Conservation (phyloP, 2,329 filamentous ascomycete genomes). For the Coniochaeta sp. region DNA sequence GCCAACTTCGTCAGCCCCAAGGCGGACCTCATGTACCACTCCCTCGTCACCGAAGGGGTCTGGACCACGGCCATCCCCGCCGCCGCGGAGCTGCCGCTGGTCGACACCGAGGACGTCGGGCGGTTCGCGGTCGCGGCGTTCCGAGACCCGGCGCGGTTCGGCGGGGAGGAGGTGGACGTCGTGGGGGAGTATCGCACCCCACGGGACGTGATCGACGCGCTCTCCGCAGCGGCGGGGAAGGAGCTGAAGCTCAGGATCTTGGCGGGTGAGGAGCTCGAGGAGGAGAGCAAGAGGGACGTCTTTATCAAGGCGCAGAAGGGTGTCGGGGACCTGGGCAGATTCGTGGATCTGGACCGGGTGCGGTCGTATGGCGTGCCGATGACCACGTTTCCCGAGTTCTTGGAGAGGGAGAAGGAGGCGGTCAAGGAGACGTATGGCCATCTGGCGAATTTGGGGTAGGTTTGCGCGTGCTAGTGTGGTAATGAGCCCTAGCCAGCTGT, state of each 20-base stretch:
- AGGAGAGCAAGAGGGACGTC: not conserved
- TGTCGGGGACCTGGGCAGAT: not conserved
- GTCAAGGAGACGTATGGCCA: not conserved
- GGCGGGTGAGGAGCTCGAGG: slow-evolving; percentile 5
- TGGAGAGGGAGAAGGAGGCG: slow-evolving; percentile 18
- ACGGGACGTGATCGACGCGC: not conserved
- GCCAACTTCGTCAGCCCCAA: slow-evolving; percentile 37
- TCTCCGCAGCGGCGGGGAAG: not conserved
- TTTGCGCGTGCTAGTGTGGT: not conserved
- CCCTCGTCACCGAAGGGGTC: slow-evolving; percentile 27
- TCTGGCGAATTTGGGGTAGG: not conserved
- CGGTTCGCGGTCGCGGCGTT: slow-evolving; percentile 35
- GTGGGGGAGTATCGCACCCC: slow-evolving; percentile 3
- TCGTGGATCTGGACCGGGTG: not conserved
- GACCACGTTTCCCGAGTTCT: slow-evolving; percentile 19
- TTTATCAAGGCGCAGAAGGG: not conserved
- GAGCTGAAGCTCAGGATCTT: slow-evolving; percentile 3
- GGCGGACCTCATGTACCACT: slow-evolving; percentile 26
- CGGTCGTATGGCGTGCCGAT: not conserved
- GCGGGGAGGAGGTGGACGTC: slow-evolving; percentile 5
- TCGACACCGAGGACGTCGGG: slow-evolving; percentile 41
- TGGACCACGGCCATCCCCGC: slow-evolving; percentile 26
- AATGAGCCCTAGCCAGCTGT: no score
- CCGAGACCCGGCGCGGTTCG: slow-evolving; percentile 7
- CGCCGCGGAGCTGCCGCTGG: slow-evolving; percentile 28